A percentile compares a stretch with the other conserved stretches of the same genome.
Conservation (phyloP, 371 early-diverging fungal genomes). For the Actinomucor elegans region DNA sequence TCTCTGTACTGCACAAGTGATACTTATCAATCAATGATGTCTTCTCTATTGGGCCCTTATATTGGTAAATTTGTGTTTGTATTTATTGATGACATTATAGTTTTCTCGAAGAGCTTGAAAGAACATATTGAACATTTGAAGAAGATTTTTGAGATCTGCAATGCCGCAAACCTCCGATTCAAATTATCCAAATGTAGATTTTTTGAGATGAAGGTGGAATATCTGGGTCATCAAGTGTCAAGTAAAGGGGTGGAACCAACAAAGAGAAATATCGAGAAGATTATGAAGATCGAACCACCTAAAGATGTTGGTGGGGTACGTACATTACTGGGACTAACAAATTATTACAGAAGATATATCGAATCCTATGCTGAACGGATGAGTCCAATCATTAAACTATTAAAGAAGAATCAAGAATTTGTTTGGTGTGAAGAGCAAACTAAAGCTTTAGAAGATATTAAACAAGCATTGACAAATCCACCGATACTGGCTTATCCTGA, state of each 20-base stretch:
- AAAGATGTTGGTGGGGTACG: slow-evolving; percentile 20
- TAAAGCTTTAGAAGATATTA: slow-evolving; percentile 22
- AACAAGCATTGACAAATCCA: slow-evolving; percentile 6
- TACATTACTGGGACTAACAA: slow-evolving; percentile 18
- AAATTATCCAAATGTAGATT: slow-evolving; percentile 58
- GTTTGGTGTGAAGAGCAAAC: slow-evolving; percentile 17
- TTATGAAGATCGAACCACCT: slow-evolving; percentile 31
- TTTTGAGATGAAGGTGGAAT: slow-evolving; percentile 26
- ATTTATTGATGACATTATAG: slow-evolving; percentile 55
- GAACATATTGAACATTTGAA: slow-evolving; percentile 42
- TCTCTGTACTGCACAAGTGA: slow-evolving; percentile 41
- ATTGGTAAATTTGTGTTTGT: slow-evolving; percentile 29
- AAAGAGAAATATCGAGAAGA: slow-evolving; percentile 22
- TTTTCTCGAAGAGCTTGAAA: slow-evolving; percentile 22
- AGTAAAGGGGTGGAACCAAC: slow-evolving; percentile 24
- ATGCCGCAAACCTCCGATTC: slow-evolving; percentile 24
- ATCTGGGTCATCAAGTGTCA: slow-evolving; percentile 40
- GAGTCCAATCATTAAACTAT: slow-evolving; percentile 9
- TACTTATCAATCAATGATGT: slow-evolving; percentile 48
- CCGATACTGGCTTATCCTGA: slow-evolving; percentile 31
- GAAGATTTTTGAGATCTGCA: slow-evolving; percentile 30
- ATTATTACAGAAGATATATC: slow-evolving; percentile 33
- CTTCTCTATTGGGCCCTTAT: slow-evolving; percentile 5
- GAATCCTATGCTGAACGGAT: slow-evolving; percentile 14
- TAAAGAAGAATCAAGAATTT: slow-evolving; percentile 17